Conservation (phyloP, 2,329 filamentous ascomycete genomes). For the Exophiala sp. region DNA sequence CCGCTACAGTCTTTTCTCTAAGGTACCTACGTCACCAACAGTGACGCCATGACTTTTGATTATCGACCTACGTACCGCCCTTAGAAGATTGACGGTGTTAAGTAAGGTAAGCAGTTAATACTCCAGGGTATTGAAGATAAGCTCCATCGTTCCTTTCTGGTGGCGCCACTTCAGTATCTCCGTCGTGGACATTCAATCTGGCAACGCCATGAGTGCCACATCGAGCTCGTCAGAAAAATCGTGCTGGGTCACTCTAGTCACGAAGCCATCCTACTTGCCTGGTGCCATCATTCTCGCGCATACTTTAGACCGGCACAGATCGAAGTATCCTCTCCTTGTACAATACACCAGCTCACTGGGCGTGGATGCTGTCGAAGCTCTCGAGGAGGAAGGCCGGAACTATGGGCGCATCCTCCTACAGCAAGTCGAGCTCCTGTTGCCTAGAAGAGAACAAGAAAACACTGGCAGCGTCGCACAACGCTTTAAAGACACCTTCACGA, state of each 20-base stretch:
- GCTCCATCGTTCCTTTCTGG: too few species aligned
- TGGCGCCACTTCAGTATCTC: too few species aligned
- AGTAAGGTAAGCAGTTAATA: not conserved
- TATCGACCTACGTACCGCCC: not conserved
- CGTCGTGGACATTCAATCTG: too few species aligned
- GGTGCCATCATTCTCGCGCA: slow-evolving; percentile 48
- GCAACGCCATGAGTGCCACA: slow-evolving; percentile 8
- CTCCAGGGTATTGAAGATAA: too few species aligned
- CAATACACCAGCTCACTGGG: slow-evolving; percentile 45
- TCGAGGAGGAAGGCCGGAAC: slow-evolving; percentile 39
- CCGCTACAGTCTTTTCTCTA: too few species aligned
- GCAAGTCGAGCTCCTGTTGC: slow-evolving; percentile 39
- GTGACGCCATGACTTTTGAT: slow-evolving; percentile 15
- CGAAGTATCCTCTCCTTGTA: slow-evolving; percentile 46
- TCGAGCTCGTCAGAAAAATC: slow-evolving; percentile 29
- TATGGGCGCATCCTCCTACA: slow-evolving; percentile 38
- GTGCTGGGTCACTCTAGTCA: slow-evolving; percentile 48
- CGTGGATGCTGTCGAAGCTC: slow-evolving; percentile 36
- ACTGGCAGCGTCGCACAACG: slow-evolving; percentile 44
- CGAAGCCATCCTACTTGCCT: slow-evolving; percentile 47
- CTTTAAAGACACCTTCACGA: slow-evolving; percentile 52
- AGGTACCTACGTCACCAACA: too few species aligned
- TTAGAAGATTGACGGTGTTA: not conserved
- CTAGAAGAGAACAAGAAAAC: slow-evolving; percentile 31
- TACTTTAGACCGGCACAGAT: slow-evolving; percentile 43